phyloP scores from a whole-genome alignment of 805 yeast species.

The Zygosaccharomyces pseudorouxii region DNA sequence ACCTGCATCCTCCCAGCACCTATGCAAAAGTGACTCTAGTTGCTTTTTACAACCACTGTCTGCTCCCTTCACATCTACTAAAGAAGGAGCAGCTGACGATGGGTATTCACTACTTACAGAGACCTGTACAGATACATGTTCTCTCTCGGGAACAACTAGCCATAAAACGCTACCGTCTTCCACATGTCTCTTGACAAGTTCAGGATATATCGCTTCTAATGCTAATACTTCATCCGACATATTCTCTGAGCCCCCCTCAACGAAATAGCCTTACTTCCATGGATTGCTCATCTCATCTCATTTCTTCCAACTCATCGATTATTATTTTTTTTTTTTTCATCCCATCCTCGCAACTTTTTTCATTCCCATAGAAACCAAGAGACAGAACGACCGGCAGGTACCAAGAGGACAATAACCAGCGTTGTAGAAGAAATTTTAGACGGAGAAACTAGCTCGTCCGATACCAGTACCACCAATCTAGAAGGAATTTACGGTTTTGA shows the following conservation, averaged over 20 bases:
- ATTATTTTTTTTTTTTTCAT: conserved; percentile 3
- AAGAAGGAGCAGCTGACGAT: conserved; percentile 48
- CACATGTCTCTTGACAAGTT: conserved; percentile 38
- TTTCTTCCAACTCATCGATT: neutral
- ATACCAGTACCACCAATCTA: no score
- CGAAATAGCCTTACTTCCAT: neutral
- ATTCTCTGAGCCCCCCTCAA: conserved; percentile 27
- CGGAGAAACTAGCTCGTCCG: no score
- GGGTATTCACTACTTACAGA: conserved; percentile 76
- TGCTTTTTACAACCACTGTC: conserved; percentile 28
- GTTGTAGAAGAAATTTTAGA: no score
- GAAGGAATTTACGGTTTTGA: neutral
- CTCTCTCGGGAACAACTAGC: conserved; percentile 58
- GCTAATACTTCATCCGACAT: conserved; percentile 62
- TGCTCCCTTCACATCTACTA: conserved; percentile 46
- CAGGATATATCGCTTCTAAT: conserved; percentile 84
- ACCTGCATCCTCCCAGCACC: conserved; percentile 42
- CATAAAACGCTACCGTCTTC: conserved; percentile 38
- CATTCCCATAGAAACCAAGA: neutral
- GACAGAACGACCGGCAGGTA: neutral
- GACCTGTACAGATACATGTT: conserved; percentile 55
- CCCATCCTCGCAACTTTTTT: conserved; percentile 5
- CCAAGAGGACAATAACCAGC: no score
- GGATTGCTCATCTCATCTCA: neutral
- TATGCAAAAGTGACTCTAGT: conserved; percentile 41